A percentile compares a stretch with the other conserved stretches of the same genome.
phyloP scores from a whole-genome alignment of 352 stramenopile genomes.

The Plasmopara viticola region DNA sequence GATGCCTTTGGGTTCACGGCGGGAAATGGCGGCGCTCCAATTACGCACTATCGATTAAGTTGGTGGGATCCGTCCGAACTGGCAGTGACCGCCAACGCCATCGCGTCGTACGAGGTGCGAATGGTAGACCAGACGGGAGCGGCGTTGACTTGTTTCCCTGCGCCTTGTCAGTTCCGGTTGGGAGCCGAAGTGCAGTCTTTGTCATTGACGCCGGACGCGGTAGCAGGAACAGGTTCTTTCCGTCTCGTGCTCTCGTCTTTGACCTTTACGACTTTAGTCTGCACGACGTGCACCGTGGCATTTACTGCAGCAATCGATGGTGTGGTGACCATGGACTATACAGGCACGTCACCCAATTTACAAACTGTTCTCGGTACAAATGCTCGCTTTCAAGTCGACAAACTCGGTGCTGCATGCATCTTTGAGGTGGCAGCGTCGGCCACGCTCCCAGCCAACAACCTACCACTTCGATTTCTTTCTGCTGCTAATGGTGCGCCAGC shows the following conservation, averaged over 20 bases:
- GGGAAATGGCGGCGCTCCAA: slow-evolving; percentile 40
- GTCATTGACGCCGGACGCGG: slow-evolving; percentile 53
- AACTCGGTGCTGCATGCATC: slow-evolving; percentile 32
- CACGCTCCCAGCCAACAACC: slow-evolving; percentile 23
- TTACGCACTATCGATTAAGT: slow-evolving; percentile 60
- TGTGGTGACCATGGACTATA: slow-evolving; percentile 56
- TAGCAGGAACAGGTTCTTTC: slow-evolving; percentile 55
- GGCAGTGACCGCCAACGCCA: slow-evolving; percentile 28
- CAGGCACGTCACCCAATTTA: slow-evolving; percentile 51
- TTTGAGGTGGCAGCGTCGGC: slow-evolving; percentile 48
- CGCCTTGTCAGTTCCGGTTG: slow-evolving; percentile 80
- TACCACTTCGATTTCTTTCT: slow-evolving; percentile 35
- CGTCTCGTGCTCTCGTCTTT: slow-evolving; percentile 44
- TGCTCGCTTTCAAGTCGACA: slow-evolving; percentile 62
- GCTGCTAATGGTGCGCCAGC: slow-evolving; percentile 2
- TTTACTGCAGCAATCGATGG: slow-evolving; percentile 18
- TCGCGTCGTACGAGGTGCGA: slow-evolving; percentile 45
- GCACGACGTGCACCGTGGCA: slow-evolving; percentile 29
- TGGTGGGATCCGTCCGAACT: slow-evolving; percentile 42
- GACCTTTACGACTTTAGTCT: slow-evolving; percentile 31
- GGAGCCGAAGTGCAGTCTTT: slow-evolving; percentile 90
- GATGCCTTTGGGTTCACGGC: slow-evolving; percentile 63
- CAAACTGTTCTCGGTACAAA: slow-evolving; percentile 62
- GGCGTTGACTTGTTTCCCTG: slow-evolving; percentile 24
- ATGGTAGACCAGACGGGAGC: slow-evolving; percentile 31